Evolutionary conservation across 2,329 filamentous ascomycete species (phyloP).

Genomic region (Xylariales sp.): DNA sequence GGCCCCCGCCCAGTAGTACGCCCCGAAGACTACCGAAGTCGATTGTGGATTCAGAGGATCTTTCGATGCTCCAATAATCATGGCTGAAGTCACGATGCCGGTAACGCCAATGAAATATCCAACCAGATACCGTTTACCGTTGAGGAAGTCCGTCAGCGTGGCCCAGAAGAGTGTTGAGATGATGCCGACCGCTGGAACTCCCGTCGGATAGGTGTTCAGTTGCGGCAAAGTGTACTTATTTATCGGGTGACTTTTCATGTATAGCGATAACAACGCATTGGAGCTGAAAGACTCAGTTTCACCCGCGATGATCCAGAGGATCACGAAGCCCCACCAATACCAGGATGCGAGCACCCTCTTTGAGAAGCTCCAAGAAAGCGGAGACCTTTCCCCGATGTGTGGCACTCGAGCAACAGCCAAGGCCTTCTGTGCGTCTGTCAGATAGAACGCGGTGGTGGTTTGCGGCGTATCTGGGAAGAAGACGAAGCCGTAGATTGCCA

Average conservation of each 20-base stretch:
- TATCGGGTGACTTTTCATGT: slow-evolving; percentile 43
- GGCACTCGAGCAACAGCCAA: slow-evolving; percentile 38
- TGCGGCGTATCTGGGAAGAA: slow-evolving; percentile 50
- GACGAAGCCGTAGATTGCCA: slow-evolving; percentile 50
- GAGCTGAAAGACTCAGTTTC: slow-evolving; percentile 67
- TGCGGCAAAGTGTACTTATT: slow-evolving; percentile 40
- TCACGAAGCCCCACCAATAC: slow-evolving; percentile 63
- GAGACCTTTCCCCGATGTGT: slow-evolving; percentile 32
- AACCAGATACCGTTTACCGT: slow-evolving; percentile 60
- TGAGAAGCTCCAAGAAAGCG: slow-evolving; percentile 44
- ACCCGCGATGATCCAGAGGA: slow-evolving; percentile 66
- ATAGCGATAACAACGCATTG: slow-evolving; percentile 53
- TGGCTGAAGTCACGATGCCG: slow-evolving; percentile 55
- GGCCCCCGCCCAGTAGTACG: slow-evolving; percentile 66
- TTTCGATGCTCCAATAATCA: slow-evolving; percentile 53
- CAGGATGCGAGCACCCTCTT: slow-evolving; percentile 53
- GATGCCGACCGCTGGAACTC: slow-evolving; percentile 52
- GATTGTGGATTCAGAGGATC: slow-evolving; percentile 32
- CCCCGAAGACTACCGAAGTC: slow-evolving; percentile 54
- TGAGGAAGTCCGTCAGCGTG: slow-evolving; percentile 60
- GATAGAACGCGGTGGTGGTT: slow-evolving; percentile 45
- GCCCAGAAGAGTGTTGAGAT: slow-evolving; percentile 64
- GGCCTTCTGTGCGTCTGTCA: slow-evolving; percentile 30
- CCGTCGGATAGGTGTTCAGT: slow-evolving; percentile 53
- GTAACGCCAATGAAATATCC: slow-evolving; percentile 64